A percentile compares a stretch with the other conserved stretches of the same genome.
These are phyloP conservation scores for Onygenales sp. DNA, from an alignment of 2,329 filamentous ascomycete genomes.

Conservation along the genomic window DNA sequence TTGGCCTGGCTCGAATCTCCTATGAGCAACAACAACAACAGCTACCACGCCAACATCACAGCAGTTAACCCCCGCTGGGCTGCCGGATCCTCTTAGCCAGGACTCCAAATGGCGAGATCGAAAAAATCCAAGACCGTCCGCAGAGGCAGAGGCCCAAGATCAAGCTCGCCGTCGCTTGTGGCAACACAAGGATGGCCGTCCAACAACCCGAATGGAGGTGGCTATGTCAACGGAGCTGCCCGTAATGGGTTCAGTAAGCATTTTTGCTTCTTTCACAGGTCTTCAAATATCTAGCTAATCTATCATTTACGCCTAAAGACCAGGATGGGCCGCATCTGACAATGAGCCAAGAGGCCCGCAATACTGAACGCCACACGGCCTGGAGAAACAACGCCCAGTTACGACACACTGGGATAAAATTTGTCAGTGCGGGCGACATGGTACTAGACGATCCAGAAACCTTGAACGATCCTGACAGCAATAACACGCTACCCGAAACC, in stretches of 20 bases:
- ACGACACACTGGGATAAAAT: conserved; percentile 47
- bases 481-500: neutral
- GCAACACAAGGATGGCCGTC: neutral
- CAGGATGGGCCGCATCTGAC: conserved; percentile 22
- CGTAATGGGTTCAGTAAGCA: neutral
- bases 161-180: neutral
- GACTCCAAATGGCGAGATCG: neutral
- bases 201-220: neutral
- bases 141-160: neutral
- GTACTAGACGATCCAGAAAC: conserved; percentile 26
- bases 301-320: conserved; percentile 5
- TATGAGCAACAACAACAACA: too few relatives aligned
- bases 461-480: conserved; percentile 1
- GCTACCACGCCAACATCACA: too few relatives aligned
- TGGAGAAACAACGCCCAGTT: conserved; percentile 42
- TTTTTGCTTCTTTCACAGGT: neutral
- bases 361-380: conserved; percentile 43
- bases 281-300: neutral
- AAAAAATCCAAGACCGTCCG: neutral
- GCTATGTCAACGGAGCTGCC: neutral
- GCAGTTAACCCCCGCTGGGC: too few relatives aligned
- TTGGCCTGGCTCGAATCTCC: too few relatives aligned
- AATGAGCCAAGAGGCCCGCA: conserved; percentile 50
- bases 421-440: conserved; percentile 50
- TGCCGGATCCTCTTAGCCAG: too few relatives aligned